Conservation (phyloP, 306 rosid species). For the Aeschynomene evenia region DNA sequence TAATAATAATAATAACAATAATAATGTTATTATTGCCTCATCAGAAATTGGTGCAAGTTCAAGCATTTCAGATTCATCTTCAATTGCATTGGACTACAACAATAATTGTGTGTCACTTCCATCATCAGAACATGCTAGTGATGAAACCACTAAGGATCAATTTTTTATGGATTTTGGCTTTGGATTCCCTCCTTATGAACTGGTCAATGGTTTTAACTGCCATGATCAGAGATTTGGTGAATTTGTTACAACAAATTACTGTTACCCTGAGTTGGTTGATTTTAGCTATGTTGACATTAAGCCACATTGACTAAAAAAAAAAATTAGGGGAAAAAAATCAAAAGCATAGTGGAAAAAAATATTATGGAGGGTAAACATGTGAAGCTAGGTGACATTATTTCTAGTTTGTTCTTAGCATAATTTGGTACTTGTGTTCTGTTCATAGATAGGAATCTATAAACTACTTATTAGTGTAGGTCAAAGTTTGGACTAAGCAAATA, state of each 20-base stretch:
- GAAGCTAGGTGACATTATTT: conserved; percentile 17
- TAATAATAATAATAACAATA: too few species aligned
- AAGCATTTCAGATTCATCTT: conserved; percentile 42
- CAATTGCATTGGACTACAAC: conserved; percentile 31
- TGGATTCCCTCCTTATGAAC: conserved; percentile 44
- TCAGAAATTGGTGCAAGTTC: conserved; percentile 44
- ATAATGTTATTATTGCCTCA: too few species aligned
- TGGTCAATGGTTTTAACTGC: conserved; percentile 31
- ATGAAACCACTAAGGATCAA: conserved; percentile 36
- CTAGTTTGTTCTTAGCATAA: not conserved
- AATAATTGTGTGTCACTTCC: conserved; percentile 23
- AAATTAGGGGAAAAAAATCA: not conserved
- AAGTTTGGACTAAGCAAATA: conserved; percentile 16
- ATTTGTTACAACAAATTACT: conserved; percentile 35
- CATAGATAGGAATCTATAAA: not conserved
- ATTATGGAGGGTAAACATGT: not conserved
- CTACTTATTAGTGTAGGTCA: conserved; percentile 9
- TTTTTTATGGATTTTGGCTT: conserved; percentile 49
- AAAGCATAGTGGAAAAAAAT: not conserved
- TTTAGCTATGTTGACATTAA: conserved; percentile 38
- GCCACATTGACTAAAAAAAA: conserved; percentile 35
- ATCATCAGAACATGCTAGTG: conserved; percentile 30
- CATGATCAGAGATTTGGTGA: conserved; percentile 41
- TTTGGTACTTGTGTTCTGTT: not conserved
- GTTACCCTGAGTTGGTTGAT: conserved; percentile 49